These are phyloP conservation scores for Rhodamnia argentea DNA, from an alignment of 345 rosid species.

Conservation along the genomic window DNA sequence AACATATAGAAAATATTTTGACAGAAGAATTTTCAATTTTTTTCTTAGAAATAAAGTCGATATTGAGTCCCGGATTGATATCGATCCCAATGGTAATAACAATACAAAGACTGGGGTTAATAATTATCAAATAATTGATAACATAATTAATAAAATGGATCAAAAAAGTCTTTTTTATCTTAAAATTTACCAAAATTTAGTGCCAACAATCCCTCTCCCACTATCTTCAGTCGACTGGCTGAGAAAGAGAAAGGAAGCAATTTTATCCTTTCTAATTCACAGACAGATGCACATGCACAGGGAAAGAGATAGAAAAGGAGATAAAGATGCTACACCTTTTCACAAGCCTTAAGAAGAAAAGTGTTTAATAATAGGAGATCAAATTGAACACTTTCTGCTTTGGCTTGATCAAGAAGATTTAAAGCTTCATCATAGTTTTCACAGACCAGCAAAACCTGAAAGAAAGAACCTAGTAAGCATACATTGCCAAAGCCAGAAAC, in stretches of 20 bases:
- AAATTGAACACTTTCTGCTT: conserved; percentile 28
- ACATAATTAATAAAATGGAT: too few species aligned
- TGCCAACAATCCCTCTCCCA: too few species aligned
- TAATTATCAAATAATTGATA: too few species aligned
- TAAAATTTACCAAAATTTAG: too few species aligned
- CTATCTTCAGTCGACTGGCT: too few species aligned
- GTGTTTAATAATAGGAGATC: conserved; percentile 58
- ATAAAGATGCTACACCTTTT: conserved; percentile 25
- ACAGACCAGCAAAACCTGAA: conserved; percentile 43
- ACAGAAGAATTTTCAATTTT: too few species aligned
- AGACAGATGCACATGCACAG: not conserved
- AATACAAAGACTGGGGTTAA: too few species aligned
- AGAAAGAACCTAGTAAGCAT: conserved; percentile 1
- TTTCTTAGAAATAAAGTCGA: too few species aligned
- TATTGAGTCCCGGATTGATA: too few species aligned
- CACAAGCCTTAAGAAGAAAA: conserved; percentile 38
- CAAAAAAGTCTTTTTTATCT: too few species aligned
- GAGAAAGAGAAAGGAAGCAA: not conserved
- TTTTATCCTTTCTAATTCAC: not conserved
- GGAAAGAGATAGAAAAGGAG: not conserved
- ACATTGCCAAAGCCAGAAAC: not conserved
- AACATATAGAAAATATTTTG: too few species aligned
- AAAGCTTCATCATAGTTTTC: conserved; percentile 42
- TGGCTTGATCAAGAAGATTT: conserved; percentile 41
- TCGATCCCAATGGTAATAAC: too few species aligned